Base-by-base conservation (phyloP, 2,329 filamentous ascomycete genomes). In the Sporothrix pseudoabietina region DNA sequence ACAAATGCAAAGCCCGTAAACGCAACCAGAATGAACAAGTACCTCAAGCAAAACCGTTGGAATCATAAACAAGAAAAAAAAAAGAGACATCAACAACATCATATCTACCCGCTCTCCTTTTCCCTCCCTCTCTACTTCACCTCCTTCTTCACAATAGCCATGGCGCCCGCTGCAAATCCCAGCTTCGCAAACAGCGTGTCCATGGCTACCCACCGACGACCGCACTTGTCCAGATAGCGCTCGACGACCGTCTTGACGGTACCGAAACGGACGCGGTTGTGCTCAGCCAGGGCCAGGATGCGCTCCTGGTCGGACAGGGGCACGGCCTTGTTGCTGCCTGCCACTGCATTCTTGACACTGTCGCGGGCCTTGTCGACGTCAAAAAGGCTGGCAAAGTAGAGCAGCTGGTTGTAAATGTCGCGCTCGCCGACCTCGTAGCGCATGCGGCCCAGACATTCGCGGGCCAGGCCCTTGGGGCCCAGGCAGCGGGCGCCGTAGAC, bases 121-220 rank as follows among this genome's bases (percentile, higher is more conserved):
- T 3, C 44, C 14, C 12, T 6, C 44, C 14, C 10, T 19, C 19
- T 19, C 19, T 66, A 71, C 61, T 66, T 49, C 6, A 30, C 22
- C 19, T 55, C 54, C 41, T 66, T 54, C 47, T 55, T 71, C 57
- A 49, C 54, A 12, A 26, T 55, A 14, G 47, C 41, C 70, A 70
- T 12, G 47, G 16, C n/a, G 44, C 49, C 76, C 72, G 78, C 79
- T 3, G 77, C 73, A 78, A 89, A 88, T 10, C 89, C 89, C 55
- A 91, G 78, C 81, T 90, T 90, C 32, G 88, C 87, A 85, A 97
- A 98, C 76, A 98, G 82, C 76, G 86, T 90, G 82, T 96, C 94
- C 94, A 97, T 98, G 77, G 93, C 92, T 71, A 98, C 94, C 93
- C 94, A 97, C 82, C 94, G 92, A 77, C 93, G 86, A 35, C 94